A percentile compares a stretch with the other conserved stretches of the same genome.
Conservation (phyloP, 306 rosid species). For the Vachellia collinsii region DNA sequence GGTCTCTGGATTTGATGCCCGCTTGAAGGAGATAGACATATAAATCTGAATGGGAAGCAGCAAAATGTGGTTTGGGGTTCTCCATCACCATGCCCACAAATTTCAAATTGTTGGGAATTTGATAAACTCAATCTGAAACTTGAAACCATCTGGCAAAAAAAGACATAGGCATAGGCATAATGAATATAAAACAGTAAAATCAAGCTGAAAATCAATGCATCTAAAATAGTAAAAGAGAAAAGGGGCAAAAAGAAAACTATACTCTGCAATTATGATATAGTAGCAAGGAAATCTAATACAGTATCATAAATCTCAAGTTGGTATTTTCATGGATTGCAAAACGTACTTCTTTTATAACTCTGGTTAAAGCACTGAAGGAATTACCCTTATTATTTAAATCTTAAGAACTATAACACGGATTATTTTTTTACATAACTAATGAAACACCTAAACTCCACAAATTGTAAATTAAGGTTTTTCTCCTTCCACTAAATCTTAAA, state of each 20-base stretch:
- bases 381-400: neutral
- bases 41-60: constrained; percentile 43
- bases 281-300: neutral
- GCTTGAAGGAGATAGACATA: constrained; percentile 63
- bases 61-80: constrained; percentile 27
- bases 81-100: constrained; percentile 44
- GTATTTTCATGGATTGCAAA: neutral
- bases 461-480: neutral
- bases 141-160: neutral
- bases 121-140: constrained; percentile 1
- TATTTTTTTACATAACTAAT: neutral
- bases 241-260: neutral
- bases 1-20: constrained; percentile 55
- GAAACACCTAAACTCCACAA: neutral
- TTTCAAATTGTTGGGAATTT: constrained; percentile 1
- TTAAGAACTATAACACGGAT: neutral
- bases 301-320: constrained; percentile 2
- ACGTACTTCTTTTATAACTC: neutral
- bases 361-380: neutral
- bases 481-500: neutral
- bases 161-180: neutral
- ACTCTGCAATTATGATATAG: constrained; percentile 5
- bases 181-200: neutral
- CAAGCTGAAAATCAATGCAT: constrained; percentile 17
- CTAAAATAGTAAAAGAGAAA: constrained; percentile 5